Conservation (phyloP, 1,284 basidiomycete species). For the Boletus smithii region DNA sequence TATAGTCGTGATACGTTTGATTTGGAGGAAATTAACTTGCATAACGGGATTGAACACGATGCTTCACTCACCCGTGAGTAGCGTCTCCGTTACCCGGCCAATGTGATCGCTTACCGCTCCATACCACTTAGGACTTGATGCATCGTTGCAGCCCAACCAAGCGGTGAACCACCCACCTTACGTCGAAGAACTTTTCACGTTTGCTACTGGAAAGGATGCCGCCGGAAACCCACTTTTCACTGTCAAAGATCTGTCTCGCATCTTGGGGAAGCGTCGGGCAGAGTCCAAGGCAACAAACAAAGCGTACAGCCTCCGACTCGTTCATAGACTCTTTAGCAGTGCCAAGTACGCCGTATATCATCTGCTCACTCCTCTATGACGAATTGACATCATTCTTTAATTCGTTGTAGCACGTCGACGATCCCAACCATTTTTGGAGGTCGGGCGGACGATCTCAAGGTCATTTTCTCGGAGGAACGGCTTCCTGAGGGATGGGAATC, state of each 20-base stretch:
- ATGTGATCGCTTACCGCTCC: neutral
- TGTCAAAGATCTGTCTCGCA: conserved; percentile 51
- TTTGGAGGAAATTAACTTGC: conserved; percentile 61
- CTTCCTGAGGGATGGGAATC: neutral
- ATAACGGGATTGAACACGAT: conserved; percentile 78
- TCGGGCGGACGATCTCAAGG: neutral
- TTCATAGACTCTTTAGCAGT: conserved; percentile 60
- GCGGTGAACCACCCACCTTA: conserved; percentile 45
- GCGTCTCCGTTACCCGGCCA: neutral
- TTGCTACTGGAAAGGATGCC: conserved; percentile 53
- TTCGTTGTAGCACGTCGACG: conserved; percentile 45
- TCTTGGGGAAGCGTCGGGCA: conserved; percentile 54
- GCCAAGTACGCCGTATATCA: conserved; percentile 60
- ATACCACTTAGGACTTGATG: conserved; percentile 51
- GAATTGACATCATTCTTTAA: neutral
- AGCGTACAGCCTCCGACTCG: conserved; percentile 46
- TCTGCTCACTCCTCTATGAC: neutral
- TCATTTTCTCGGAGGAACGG: neutral
- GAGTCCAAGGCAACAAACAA: conserved; percentile 52
- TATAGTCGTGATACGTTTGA: conserved; percentile 60
- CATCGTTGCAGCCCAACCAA: conserved; percentile 50
- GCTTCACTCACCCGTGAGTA: conserved; percentile 55
- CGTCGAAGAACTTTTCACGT: conserved; percentile 53
- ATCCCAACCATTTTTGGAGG: neutral
- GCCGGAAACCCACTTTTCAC: conserved; percentile 50